Evolutionary conservation across 2,329 filamentous ascomycete species (phyloP).

Genomic region (Arthrobotrys sphaeroides): DNA sequence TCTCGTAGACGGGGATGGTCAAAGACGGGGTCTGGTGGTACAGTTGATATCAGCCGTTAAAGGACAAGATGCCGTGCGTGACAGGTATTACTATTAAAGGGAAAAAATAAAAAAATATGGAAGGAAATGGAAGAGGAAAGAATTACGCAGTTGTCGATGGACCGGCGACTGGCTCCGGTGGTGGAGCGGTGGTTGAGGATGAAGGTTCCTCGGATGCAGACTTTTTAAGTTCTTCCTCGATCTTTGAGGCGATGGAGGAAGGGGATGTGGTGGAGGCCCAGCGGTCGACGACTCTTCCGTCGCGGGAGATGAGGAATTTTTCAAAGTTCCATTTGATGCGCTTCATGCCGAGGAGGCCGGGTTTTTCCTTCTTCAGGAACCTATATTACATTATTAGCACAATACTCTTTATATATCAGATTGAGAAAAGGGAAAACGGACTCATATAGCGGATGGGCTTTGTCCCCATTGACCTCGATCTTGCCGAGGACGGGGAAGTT

Average conservation of each 20-base stretch:
- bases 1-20: no score
- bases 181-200: background rate
- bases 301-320: constrained; percentile 89
- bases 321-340: constrained; percentile 99
- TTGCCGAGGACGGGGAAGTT: constrained; percentile 91
- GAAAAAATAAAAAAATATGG: no score
- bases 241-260: constrained; percentile 77
- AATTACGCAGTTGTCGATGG: background rate
- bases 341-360: constrained; percentile 87
- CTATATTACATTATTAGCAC: background rate
- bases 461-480: constrained; percentile 89
- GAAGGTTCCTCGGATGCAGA: constrained; percentile 57
- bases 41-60: no score
- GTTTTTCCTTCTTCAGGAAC: constrained; percentile 72
- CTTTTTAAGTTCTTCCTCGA: constrained; percentile 77
- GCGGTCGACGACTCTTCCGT: constrained; percentile 83
- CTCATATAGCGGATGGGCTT: constrained; percentile 79
- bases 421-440: constrained; percentile 61
- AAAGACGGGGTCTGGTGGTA: background rate
- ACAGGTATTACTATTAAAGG: no score
- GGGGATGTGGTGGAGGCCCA: constrained; percentile 93
- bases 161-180: background rate
- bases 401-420: constrained; percentile 58
- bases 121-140: background rate
- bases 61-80: no score